Percentiles rank a stretch among this genome's conserved stretches.
Evolutionary conservation across 768 basidiomycete genomes (phyloP).

Genomic region (Boletus coccyginus): DNA sequence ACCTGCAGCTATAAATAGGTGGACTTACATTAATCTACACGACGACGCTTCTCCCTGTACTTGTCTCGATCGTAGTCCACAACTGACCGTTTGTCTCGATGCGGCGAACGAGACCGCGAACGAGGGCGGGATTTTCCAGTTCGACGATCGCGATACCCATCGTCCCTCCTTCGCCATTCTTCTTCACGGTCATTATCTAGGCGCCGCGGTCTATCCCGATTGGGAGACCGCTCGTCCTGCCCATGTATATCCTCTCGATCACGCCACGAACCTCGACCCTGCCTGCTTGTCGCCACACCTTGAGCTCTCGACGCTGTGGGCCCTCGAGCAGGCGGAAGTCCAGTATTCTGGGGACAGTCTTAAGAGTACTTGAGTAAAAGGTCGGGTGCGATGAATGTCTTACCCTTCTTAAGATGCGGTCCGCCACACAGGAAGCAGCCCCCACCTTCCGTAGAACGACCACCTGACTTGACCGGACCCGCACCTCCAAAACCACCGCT

Average conservation of each 20-base stretch:
- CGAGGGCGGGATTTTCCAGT: conserved; percentile 21
- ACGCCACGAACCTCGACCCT: conserved; percentile 39
- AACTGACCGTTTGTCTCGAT: conserved; percentile 22
- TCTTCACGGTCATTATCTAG: conserved; percentile 23
- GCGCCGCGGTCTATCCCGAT: conserved; percentile 23
- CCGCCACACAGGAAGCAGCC: conserved; percentile 96
- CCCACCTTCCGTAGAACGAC: conserved; percentile 50
- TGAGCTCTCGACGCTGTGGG: conserved; percentile 34
- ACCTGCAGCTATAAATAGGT: conserved; percentile 1
- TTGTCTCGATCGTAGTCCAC: conserved; percentile 34
- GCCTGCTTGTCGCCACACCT: conserved; percentile 30
- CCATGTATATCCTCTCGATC: conserved; percentile 22
- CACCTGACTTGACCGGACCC: conserved; percentile 53
- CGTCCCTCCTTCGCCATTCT: conserved; percentile 17
- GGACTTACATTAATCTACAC: conserved; percentile 44
- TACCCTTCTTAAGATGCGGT: conserved; percentile 89
- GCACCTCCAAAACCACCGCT: conserved; percentile 66
- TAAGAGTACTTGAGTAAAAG: conserved; percentile 5
- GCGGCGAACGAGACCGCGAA: conserved; percentile 35
- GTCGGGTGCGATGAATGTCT: not conserved
- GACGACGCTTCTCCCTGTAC: conserved; percentile 52
- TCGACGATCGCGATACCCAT: conserved; percentile 14
- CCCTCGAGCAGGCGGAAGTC: conserved; percentile 31
- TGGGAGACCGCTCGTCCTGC: conserved; percentile 15
- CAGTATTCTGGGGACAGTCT: conserved; percentile 55